A percentile compares a stretch with the other conserved stretches of the same genome.
These are phyloP conservation scores for Paspalum notatum DNA, from an alignment of 176 grass and related monocot species.

Conservation along the genomic window DNA sequence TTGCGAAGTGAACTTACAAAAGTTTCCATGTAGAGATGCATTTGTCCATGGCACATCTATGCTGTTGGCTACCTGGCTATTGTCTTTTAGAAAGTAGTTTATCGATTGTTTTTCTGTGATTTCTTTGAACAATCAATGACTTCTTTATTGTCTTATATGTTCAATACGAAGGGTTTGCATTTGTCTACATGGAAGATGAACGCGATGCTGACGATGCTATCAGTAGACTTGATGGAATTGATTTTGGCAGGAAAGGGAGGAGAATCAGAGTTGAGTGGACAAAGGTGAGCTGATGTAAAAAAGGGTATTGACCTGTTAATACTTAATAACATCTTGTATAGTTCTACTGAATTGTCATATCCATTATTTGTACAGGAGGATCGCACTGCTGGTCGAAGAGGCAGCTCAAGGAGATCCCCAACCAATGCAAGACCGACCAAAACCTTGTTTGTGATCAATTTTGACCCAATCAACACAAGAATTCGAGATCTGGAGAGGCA, in stretches of 20 bases:
- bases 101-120: constrained; percentile 3
- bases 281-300: constrained; percentile 52
- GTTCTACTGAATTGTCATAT: constrained; percentile 18
- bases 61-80: not conserved
- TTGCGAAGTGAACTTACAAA: constrained; percentile 45
- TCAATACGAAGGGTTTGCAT: constrained; percentile 83
- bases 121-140: constrained; percentile 31
- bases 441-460: constrained; percentile 98
- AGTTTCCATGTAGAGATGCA: constrained; percentile 34
- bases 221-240: constrained; percentile 73
- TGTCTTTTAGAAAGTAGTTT: not conserved
- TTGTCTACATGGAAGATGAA: constrained; percentile 99
- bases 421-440: constrained; percentile 75
- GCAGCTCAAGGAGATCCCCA: constrained; percentile 77
- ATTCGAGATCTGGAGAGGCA: constrained; percentile 89
- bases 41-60: constrained; percentile 1
- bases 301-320: constrained; percentile 23
- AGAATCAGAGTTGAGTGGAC: constrained; percentile 92
- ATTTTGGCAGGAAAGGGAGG: constrained; percentile 92
- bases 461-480: constrained; percentile 92
- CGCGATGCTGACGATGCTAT: constrained; percentile 95
- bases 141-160: constrained; percentile 8
- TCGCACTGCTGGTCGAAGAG: constrained; percentile 63
- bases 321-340: not conserved
- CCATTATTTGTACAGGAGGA: constrained; percentile 66